Percentiles rank a stretch among this genome's conserved stretches.
These are phyloP conservation scores for Hymenoscyphus linearis DNA, from an alignment of 2,329 filamentous ascomycete species.

Conservation along the genomic window DNA sequence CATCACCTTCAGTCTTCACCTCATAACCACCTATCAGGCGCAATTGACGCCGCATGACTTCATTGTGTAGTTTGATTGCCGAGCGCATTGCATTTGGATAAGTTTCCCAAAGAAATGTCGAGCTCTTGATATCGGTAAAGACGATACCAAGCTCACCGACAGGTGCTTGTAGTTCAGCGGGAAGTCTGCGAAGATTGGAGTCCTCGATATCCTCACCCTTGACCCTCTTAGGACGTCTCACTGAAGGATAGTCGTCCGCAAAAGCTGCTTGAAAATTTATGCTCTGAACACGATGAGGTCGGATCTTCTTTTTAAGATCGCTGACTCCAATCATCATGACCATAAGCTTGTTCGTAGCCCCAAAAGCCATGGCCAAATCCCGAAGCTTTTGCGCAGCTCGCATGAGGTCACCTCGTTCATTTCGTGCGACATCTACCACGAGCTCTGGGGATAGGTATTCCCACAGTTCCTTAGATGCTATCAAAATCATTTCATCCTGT, in stretches of 20 bases:
- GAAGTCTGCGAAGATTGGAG: constrained; percentile 79
- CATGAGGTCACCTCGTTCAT: constrained; percentile 87
- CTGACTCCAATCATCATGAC: constrained; percentile 96
- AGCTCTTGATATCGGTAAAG: constrained; percentile 99
- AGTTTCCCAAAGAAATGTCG: constrained; percentile 91
- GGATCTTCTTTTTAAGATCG: constrained; percentile 76
- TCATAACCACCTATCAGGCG: constrained; percentile 94
- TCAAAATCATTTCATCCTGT: constrained; percentile 86
- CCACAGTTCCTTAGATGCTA: constrained; percentile 92
- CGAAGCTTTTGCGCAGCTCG: constrained; percentile 88
- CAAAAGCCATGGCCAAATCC: constrained; percentile 92
- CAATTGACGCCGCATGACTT: constrained; percentile 89
- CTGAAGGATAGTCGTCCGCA: constrained; percentile 63
- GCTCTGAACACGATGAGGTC: constrained; percentile 68
- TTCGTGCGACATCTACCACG: constrained; percentile 84
- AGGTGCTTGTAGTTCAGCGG: constrained; percentile 85
- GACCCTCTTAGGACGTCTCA: constrained; percentile 57
- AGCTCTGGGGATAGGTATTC: constrained; percentile 87
- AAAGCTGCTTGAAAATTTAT: constrained; percentile 70
- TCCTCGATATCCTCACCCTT: constrained; percentile 64
- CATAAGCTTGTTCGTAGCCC: constrained; percentile 92
- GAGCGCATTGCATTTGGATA: constrained; percentile 93
- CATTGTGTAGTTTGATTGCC: constrained; percentile 95
- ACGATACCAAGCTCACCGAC: constrained; percentile 88
- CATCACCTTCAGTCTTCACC: constrained; percentile 99